phyloP scores from a whole-genome alignment of 176 grass and related monocot species.

The Oryza meyeriana region DNA sequence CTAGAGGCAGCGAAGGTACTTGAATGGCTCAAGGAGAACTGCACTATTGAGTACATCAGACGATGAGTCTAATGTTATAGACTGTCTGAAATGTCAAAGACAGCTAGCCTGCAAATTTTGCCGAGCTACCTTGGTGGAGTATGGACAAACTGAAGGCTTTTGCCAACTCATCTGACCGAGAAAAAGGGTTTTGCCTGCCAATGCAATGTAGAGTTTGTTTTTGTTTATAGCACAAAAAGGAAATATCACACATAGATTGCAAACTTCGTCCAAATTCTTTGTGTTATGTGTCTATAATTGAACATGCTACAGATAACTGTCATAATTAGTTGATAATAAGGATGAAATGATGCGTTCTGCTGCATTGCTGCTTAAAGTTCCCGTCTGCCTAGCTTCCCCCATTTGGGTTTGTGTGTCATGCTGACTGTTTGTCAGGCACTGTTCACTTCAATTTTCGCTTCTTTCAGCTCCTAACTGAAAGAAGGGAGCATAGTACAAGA shows the following conservation, averaged over 20 bases:
- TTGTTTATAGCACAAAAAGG: conserved; percentile 6
- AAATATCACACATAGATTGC: neutral
- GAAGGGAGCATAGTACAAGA: no score
- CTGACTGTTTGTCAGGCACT: no score
- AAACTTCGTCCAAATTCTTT: neutral
- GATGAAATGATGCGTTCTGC: neutral
- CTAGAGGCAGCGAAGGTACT: conserved; percentile 85
- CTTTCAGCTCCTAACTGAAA: no score
- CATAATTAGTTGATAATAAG: neutral
- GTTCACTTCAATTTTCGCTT: no score
- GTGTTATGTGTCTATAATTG: neutral
- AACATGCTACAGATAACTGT: neutral
- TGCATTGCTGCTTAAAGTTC: neutral
- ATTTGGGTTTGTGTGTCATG: neutral
- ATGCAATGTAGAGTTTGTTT: neutral
- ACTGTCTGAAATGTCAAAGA: neutral
- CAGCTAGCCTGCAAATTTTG: conserved; percentile 19
- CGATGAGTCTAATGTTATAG: conserved; percentile 16
- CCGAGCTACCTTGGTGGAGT: neutral
- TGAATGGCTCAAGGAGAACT: conserved; percentile 91
- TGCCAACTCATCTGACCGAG: neutral
- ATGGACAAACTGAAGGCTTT: neutral
- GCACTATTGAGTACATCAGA: conserved; percentile 58
- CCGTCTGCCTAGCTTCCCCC: neutral
- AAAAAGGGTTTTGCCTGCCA: neutral